A percentile compares a stretch with the other conserved stretches of the same genome.
Evolutionary conservation across 108 stramenopile genomes (phyloP).

Genomic region (Poteriospumella lacustris): DNA sequence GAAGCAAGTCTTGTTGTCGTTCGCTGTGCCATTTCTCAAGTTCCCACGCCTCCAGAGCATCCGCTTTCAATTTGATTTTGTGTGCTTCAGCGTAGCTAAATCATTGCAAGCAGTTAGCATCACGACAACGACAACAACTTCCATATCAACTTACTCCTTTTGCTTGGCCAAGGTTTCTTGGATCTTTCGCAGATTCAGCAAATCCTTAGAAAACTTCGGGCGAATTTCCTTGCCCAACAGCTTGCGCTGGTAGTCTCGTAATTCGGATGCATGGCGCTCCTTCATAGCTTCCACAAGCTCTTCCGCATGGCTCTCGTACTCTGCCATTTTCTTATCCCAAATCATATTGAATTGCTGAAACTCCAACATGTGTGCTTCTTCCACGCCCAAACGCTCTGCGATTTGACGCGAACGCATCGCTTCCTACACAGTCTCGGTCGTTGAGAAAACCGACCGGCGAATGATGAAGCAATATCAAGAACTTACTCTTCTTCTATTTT

Average conservation of each 20-base stretch:
- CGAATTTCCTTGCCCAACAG: slow-evolving; percentile 58
- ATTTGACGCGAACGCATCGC: slow-evolving; percentile 70
- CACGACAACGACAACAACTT: neutral
- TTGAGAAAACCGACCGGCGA: neutral
- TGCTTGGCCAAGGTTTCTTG: slow-evolving; percentile 69
- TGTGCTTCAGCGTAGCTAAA: slow-evolving; percentile 67
- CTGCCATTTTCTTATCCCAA: slow-evolving; percentile 74
- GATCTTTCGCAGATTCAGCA: slow-evolving; percentile 69
- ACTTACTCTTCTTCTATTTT: slow-evolving; percentile 57
- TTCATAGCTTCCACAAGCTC: slow-evolving; percentile 64
- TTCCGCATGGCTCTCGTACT: slow-evolving; percentile 65
- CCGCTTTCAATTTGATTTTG: slow-evolving; percentile 71
- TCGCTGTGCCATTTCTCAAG: slow-evolving; percentile 67
- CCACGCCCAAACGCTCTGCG: slow-evolving; percentile 73
- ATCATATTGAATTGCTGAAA: slow-evolving; percentile 74
- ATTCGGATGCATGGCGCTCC: slow-evolving; percentile 62
- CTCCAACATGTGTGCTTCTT: slow-evolving; percentile 82
- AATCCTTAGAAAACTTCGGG: slow-evolving; percentile 69
- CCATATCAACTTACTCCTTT: slow-evolving; percentile 46
- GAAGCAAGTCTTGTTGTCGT: slow-evolving; percentile 53
- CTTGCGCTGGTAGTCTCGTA: slow-evolving; percentile 66
- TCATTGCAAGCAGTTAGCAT: too few relatives aligned
- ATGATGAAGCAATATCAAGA: slow-evolving; percentile 1
- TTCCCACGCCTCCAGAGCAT: slow-evolving; percentile 69
- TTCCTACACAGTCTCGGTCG: slow-evolving; percentile 41